Evolutionary conservation across 331 rosid genomes (phyloP), one percentile per base, ranked within the genome.

Genomic region (Ulmus americana): DNA sequence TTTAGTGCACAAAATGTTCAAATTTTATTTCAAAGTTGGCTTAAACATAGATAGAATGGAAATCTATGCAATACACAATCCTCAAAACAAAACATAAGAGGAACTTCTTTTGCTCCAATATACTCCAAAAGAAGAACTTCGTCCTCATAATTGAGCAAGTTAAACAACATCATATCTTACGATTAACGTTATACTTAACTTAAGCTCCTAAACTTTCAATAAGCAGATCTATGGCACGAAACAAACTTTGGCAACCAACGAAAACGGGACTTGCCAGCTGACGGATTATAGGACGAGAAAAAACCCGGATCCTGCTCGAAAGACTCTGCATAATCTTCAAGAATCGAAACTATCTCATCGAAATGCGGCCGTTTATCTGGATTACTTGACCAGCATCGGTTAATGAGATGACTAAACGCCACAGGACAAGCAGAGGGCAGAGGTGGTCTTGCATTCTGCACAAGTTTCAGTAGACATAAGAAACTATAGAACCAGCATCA

Each of bases 371-470:
- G 78, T 75, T 82, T 94, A 8, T 75, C 77, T 1, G 97, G 95
- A 46, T 80, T 85, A 64, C 81, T 76, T 22, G 97, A 84, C 99
- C 99, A 94, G 60, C 99, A 94, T 74, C 86, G 74, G 68, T 78
- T 82, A 28, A 94, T 85, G 39, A 94, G 95, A 66, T 74, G 80
- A 76, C 95, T 70, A 41, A 94, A 81, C 47, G 90, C 91, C 73
- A 35, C n/a, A 0, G 99, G 99, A 73, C 97, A 94, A 48, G 76
- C 84, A 5, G 83, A 42, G 38, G 95, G 99, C 68, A 94, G 55
- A 16, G 97, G 95, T 0, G 99, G 99, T 65, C 99, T 94, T 74
- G 88, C 99, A 81, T 94, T 94, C 99, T 94, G 77, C 81, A 73
- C 54, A 69, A 63, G 35, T 28, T 28, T 28, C 35, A 28, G 35